Conservation (phyloP, 2,329 filamentous ascomycete species). For the Myriosclerotinia curreyana region DNA sequence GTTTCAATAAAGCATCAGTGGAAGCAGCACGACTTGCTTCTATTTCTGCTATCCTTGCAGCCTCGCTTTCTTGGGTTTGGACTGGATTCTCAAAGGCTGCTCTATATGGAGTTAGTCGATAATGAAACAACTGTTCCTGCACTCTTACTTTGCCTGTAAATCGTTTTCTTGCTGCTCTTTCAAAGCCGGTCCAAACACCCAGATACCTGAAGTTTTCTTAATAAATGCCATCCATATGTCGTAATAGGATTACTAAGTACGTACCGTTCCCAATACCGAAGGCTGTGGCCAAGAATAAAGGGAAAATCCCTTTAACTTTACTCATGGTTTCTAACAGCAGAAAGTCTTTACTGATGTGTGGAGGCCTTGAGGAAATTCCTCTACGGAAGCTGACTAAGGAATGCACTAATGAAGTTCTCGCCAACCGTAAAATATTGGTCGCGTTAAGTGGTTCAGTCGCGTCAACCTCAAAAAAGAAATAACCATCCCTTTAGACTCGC, state of each 20-base stretch:
- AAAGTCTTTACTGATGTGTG: constrained; percentile 2
- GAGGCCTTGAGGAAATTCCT: background rate
- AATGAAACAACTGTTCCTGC: background rate
- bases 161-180: constrained; percentile 33
- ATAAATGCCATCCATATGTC: background rate
- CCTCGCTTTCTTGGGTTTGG: constrained; percentile 22
- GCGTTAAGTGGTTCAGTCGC: constrained; percentile 21
- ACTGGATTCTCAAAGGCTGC: constrained; percentile 24
- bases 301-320: constrained; percentile 33
- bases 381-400: background rate
- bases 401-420: background rate
- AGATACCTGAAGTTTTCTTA: constrained; percentile 30
- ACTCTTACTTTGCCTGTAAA: constrained; percentile 27
- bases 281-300: constrained; percentile 34
- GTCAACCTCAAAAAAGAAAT: constrained; percentile 20
- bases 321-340: constrained; percentile 30
- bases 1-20: constrained; percentile 27
- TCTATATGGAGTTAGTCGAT: constrained; percentile 26
- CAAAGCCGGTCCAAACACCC: constrained; percentile 37
- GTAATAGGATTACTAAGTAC: background rate
- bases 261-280: constrained; percentile 38
- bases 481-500: constrained; percentile 2
- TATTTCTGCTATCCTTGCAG: constrained; percentile 28
- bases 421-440: constrained; percentile 15
- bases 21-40: constrained; percentile 28